These are phyloP conservation scores for Fusarium proliferatum DNA, from an alignment of 2,329 filamentous ascomycete species.

Conservation along the genomic window DNA sequence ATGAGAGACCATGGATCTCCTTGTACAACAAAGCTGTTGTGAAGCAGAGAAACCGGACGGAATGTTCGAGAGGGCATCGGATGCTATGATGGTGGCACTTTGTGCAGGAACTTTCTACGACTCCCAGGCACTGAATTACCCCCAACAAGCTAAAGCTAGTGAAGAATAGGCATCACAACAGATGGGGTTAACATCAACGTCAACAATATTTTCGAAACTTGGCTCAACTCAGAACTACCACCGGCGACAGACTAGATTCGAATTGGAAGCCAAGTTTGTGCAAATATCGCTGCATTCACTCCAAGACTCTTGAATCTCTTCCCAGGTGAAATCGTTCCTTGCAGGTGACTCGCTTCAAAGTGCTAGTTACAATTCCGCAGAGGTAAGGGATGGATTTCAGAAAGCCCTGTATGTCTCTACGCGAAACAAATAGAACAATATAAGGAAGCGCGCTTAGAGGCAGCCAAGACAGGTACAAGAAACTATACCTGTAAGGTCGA, in stretches of 20 bases:
- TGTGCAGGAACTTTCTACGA: background rate
- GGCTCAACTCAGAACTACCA: background rate
- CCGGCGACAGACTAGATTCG: background rate
- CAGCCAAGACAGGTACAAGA: slow-evolving; percentile 7
- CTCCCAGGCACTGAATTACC: background rate
- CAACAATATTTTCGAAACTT: background rate
- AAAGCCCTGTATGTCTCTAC: slow-evolving; percentile 18
- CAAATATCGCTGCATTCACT: background rate
- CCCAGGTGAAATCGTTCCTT: background rate
- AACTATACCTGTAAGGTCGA: background rate
- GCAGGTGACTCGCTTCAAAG: background rate
- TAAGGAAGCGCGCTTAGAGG: background rate
- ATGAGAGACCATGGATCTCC: background rate
- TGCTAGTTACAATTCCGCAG: background rate
- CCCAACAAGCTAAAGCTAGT: background rate
- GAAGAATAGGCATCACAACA: background rate
- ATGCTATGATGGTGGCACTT: slow-evolving; percentile 1
- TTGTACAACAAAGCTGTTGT: slow-evolving; percentile 13
- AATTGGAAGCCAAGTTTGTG: background rate
- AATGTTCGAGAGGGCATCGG: background rate
- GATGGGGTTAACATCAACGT: background rate
- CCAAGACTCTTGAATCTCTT: background rate
- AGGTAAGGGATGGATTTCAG: slow-evolving; percentile 4
- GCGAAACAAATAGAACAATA: slow-evolving; percentile 17
- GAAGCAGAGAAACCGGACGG: background rate